Base-by-base conservation (phyloP, 148 eudicot genomes). In the Spergularia marina region DNA sequence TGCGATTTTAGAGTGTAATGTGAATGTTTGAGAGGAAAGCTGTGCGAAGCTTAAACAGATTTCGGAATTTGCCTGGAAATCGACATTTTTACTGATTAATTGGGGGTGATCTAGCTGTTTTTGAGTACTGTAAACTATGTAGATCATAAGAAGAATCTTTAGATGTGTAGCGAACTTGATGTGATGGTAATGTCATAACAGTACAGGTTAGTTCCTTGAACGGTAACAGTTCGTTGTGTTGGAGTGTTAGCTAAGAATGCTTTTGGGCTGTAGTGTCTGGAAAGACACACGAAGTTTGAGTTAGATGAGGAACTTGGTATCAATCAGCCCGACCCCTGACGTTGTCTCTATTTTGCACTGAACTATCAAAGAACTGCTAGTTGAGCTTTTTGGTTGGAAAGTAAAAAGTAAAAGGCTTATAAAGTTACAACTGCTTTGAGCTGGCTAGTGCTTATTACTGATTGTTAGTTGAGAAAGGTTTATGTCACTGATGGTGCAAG, bases 361-460 rank as follows among this genome's bases (percentile, higher is more conserved):
- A 68, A 10, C n/a, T 20, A 8, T 67, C 54, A 14, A 63, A 51
- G 17, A 9, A 51, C 13, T 68, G 23, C 7, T 49, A 68, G 39
- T 12, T 51, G 5, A 34, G 39, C 71, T 49, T 51, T 67, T 68
- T 4, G 15, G 55, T 5, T 18, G 7, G 53, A 21, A 68, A 68
- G 55, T 20, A 68, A 23, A 68, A 20, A 49, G 49, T 30, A 61
- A 74, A 30, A 10, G 21, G 40, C 69, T 63, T 61, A 41, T 74
- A 12, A 74, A 71, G 25, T 39, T 56, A 71, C 51, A 55, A 57
- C 53, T 55, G 41, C 36, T 66, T 55, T 65, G 71, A 75, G 71
- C 62, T 53, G 20, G 39, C 18, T 56, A 75, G 21, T 54, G 12
- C 21, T 52, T 17, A 54, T 53, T 55, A 65, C 55, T 34, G 15